Evolutionary conservation across 495 filamentous ascomycete species (phyloP).

Genomic region (Melanomma pulvis-pyrius): DNA sequence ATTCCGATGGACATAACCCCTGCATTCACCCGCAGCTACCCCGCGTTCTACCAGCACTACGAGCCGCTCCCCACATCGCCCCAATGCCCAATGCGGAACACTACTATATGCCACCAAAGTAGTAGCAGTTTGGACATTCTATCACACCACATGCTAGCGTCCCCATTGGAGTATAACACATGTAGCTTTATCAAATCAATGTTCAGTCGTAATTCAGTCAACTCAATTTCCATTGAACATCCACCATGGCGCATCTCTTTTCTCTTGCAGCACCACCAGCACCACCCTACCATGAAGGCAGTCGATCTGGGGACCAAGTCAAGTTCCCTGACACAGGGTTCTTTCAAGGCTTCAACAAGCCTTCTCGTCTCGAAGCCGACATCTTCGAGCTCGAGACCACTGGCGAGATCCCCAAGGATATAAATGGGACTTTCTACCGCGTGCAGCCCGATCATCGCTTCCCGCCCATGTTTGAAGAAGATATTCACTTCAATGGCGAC

Average conservation of each 20-base stretch:
- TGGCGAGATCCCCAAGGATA: conserved; percentile 53
- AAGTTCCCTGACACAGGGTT: conserved; percentile 53
- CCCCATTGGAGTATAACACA: background rate
- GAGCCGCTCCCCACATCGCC: conserved; percentile 23
- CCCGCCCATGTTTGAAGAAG: conserved; percentile 57
- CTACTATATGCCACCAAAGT: conserved; percentile 1
- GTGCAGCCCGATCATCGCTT: conserved; percentile 54
- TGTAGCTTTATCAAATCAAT: background rate
- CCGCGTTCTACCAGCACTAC: conserved; percentile 9
- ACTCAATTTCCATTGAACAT: background rate
- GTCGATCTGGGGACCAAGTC: conserved; percentile 38
- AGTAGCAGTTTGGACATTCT: conserved; percentile 11
- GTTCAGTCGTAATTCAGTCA: background rate
- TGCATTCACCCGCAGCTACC: conserved; percentile 23
- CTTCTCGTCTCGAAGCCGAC: conserved; percentile 51
- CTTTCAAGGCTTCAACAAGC: conserved; percentile 55
- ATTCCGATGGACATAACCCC: conserved; percentile 20
- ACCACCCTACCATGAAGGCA: conserved; percentile 37
- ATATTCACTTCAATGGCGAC: conserved; percentile 42
- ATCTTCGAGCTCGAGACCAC: conserved; percentile 54
- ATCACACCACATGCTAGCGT: conserved; percentile 12
- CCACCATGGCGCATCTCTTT: conserved; percentile 52
- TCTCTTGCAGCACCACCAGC: conserved; percentile 45
- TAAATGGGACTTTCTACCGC: conserved; percentile 59
- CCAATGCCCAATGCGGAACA: background rate